Conservation (phyloP, 495 filamentous ascomycete species). For the Articulospora tetracladia region DNA sequence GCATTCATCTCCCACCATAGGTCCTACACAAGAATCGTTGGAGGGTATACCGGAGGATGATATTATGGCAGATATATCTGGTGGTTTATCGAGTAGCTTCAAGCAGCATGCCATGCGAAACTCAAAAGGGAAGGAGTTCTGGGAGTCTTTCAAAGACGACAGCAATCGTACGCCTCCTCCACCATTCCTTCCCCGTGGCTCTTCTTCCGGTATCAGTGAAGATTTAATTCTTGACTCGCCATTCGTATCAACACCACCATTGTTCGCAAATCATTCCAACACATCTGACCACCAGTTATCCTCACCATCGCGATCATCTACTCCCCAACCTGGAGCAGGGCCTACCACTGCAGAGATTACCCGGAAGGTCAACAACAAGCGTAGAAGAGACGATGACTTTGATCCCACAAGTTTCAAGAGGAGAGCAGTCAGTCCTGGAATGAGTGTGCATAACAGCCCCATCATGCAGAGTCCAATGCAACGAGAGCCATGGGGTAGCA, state of each 20-base stretch:
- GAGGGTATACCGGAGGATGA: slow-evolving; percentile 58
- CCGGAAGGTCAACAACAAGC: slow-evolving; percentile 63
- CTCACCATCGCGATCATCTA: slow-evolving; percentile 40
- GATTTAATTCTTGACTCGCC: slow-evolving; percentile 77
- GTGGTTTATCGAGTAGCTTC: slow-evolving; percentile 58
- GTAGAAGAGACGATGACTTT: slow-evolving; percentile 86
- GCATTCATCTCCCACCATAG: slow-evolving; percentile 45
- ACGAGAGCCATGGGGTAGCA: slow-evolving; percentile 69
- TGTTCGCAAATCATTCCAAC: slow-evolving; percentile 6
- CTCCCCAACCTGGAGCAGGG: slow-evolving; percentile 28
- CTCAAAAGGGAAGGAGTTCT: slow-evolving; percentile 69
- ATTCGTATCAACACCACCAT: slow-evolving; percentile 14
- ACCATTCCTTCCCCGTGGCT: slow-evolving; percentile 21
- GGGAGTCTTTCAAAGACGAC: slow-evolving; percentile 67
- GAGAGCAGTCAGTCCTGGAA: slow-evolving; percentile 86
- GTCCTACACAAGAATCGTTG: slow-evolving; percentile 38
- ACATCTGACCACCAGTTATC: slow-evolving; percentile 28
- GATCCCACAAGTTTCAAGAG: slow-evolving; percentile 89
- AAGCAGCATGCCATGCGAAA: slow-evolving; percentile 68
- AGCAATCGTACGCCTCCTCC: slow-evolving; percentile 48
- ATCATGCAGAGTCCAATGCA: slow-evolving; percentile 79
- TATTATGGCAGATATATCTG: slow-evolving; percentile 51
- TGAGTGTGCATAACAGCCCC: slow-evolving; percentile 87
- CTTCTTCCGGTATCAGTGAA: slow-evolving; percentile 38
- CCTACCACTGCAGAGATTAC: slow-evolving; percentile 64